Base-by-base conservation (phyloP, 495 filamentous ascomycete genomes). In the Penicillium argentinense region DNA sequence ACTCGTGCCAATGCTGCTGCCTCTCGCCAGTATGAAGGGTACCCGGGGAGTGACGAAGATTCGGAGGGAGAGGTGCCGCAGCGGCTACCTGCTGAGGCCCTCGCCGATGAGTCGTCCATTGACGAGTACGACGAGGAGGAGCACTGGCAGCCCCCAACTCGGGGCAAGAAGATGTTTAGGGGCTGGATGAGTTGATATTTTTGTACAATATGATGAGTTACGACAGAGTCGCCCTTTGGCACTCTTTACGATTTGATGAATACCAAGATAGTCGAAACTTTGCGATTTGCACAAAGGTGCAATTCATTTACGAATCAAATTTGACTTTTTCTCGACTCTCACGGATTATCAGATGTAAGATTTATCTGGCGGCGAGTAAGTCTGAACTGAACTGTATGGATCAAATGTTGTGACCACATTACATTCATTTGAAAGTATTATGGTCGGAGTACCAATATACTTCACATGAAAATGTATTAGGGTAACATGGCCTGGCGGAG, bases 161-260 rank as follows among this genome's bases (percentile, higher is more conserved):
- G 40, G 28, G 42, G 40, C 23, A 47, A 63, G 18, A 72, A 64
- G 58, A 72, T 66, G 49, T 74, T n/a, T n/a, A n/a, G n/a, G 71
- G 71, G 64, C 72, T 54, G 64, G 71, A 4, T 67, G 30, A 53
- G 62, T 23, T 65, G 43, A 56, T 49, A 59, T 12, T 62, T 42
- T 59, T 56, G 48, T 58, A 57, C 38, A 54, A 29, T 57, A 57
- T 53, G 30, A 49, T 21, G 45, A 56, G 19, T 50, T 52, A 47
- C 13, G 51, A 17, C 32, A 19, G 41, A 24, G 26, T 28, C 24
- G 28, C 14, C 3, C n/a, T n/a, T n/a, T n/a, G n/a, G 25, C 5
- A 26, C 5, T 26, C 5, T 26, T 26, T 11, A 26, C 5, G 5
- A 5, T 26, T 26, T 26, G 25, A 26, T 11, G 11, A 26, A 26